These are phyloP conservation scores for Neurospora sp. DNA, from an alignment of 495 filamentous ascomycete species.

Conservation along the genomic window DNA sequence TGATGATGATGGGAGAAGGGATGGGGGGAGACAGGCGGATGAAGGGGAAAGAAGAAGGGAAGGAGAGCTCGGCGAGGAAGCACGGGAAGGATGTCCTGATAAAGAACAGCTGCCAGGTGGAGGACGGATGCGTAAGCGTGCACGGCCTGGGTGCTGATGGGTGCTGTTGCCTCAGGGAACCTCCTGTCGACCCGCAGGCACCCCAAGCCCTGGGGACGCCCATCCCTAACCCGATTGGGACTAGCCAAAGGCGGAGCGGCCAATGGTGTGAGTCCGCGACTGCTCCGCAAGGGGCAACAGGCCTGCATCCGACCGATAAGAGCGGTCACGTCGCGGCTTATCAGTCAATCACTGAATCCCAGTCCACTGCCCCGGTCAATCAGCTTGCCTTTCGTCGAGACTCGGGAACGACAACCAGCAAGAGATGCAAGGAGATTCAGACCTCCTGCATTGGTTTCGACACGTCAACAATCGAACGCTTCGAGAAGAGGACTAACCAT, in stretches of 20 bases:
- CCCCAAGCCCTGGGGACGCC: slow-evolving; percentile 9
- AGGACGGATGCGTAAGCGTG: slow-evolving; percentile 17
- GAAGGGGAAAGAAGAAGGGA: slow-evolving; percentile 19
- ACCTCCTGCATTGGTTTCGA: neutral
- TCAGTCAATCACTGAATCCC: neutral
- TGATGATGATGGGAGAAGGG: slow-evolving; percentile 32
- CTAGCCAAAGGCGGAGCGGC: slow-evolving; percentile 18
- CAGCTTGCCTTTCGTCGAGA: neutral
- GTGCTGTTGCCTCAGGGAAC: slow-evolving; percentile 18
- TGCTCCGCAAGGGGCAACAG: slow-evolving; percentile 13
- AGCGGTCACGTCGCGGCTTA: neutral
- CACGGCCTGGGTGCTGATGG: slow-evolving; percentile 1
- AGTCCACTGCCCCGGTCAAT: neutral
- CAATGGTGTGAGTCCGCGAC: slow-evolving; percentile 10
- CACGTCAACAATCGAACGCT: neutral
- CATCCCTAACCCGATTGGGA: slow-evolving; percentile 4
- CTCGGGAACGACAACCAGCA: neutral
- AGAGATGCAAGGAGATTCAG: neutral
- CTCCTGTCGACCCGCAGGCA: slow-evolving; percentile 7
- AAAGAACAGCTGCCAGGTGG: slow-evolving; percentile 10
- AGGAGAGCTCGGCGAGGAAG: slow-evolving; percentile 17
- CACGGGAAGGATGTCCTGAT: slow-evolving; percentile 24
- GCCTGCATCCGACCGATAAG: slow-evolving; percentile 9
- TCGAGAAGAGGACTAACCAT: neutral
- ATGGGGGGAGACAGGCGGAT: slow-evolving; percentile 13